Evolutionary conservation across 2,329 filamentous ascomycete species (phyloP).

Genomic region (Aurifilum marmelostoma): DNA sequence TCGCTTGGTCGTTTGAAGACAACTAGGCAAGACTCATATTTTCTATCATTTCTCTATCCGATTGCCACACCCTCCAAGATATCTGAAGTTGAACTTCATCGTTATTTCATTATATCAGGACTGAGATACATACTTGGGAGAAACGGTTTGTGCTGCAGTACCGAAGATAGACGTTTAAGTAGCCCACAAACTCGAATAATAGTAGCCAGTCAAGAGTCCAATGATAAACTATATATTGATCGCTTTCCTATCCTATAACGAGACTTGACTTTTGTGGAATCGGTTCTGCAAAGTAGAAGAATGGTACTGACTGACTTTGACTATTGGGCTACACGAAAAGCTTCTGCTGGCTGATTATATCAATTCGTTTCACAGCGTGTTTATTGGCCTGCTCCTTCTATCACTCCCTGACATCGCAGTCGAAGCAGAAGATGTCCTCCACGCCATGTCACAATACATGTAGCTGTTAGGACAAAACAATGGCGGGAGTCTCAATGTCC

Average conservation of each 20-base stretch:
- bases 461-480: neutral
- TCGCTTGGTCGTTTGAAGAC: neutral
- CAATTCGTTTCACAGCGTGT: neutral
- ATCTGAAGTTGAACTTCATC: neutral
- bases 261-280: neutral
- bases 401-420: neutral
- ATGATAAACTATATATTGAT: neutral
- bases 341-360: neutral
- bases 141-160: neutral
- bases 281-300: neutral
- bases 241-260: too few relatives aligned
- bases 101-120: neutral
- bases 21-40: neutral
- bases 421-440: neutral
- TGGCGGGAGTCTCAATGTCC: too few relatives aligned
- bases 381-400: neutral
- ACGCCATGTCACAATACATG: neutral
- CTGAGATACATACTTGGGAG: neutral
- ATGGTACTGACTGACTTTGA: neutral
- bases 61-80: neutral
- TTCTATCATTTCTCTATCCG: neutral
- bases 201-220: neutral
- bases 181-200: neutral
- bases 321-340: neutral
- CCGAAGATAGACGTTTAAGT: neutral